A percentile compares a stretch with the other conserved stretches of the same genome.
phyloP scores from a whole-genome alignment of 331 rosid species.

The Spiraea crenata region DNA sequence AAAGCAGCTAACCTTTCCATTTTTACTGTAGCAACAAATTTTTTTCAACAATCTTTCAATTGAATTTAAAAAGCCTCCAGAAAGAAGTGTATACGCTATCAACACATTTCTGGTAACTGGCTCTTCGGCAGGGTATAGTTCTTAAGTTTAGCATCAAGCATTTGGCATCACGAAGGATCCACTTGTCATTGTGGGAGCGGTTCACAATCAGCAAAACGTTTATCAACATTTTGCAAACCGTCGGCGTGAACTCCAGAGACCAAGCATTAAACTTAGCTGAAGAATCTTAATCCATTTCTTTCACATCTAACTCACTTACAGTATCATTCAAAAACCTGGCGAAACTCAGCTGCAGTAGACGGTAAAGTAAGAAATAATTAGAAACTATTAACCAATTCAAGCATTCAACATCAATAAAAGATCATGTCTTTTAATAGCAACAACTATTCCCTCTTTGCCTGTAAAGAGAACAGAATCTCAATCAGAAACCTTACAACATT shows the following conservation, averaged over 20 bases:
- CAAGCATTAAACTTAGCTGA: slow-evolving; percentile 29
- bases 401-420: background rate
- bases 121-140: slow-evolving; percentile 33
- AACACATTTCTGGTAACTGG: slow-evolving; percentile 45
- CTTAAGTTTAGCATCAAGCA: slow-evolving; percentile 44
- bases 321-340: slow-evolving; percentile 25
- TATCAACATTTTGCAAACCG: slow-evolving; percentile 49
- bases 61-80: slow-evolving; percentile 57
- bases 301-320: slow-evolving; percentile 20
- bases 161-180: slow-evolving; percentile 42
- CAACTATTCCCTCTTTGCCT: background rate
- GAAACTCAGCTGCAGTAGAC: slow-evolving; percentile 21
- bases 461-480: background rate
- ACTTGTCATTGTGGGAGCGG: slow-evolving; percentile 41
- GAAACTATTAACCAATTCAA: background rate
- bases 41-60: slow-evolving; percentile 42
- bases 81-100: slow-evolving; percentile 49
- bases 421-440: slow-evolving; percentile 5
- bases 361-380: background rate
- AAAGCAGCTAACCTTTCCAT: slow-evolving; percentile 69
- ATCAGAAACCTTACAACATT: background rate
- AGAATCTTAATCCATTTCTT: slow-evolving; percentile 33
- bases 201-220: slow-evolving; percentile 32
- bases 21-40: slow-evolving; percentile 36
- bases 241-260: slow-evolving; percentile 38